A percentile compares a stretch with the other conserved stretches of the same genome.
Evolutionary conservation across 73 alveolate genomes (phyloP).

Genomic region (Blepharisma stoltei): DNA sequence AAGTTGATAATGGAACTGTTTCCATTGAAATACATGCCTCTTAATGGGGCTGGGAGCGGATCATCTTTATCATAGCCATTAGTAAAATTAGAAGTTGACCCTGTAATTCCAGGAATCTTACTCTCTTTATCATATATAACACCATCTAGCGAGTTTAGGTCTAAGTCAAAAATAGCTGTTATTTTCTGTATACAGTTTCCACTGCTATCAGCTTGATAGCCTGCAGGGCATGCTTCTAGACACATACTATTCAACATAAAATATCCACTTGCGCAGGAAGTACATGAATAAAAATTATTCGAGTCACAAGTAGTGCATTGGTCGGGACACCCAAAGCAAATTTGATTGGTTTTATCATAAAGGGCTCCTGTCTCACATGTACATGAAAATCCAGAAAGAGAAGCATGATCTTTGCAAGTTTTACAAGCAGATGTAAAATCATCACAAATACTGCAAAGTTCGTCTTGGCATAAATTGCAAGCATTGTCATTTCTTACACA

Average conservation of each 20-base stretch:
- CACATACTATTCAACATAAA: not conserved
- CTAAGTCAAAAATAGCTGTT: too few relatives aligned
- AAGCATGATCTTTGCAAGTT: not conserved
- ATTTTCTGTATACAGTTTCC: too few relatives aligned
- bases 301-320: too few relatives aligned
- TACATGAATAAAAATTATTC: not conserved
- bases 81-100: not conserved
- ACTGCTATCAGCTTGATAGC: not conserved
- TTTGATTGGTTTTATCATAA: too few relatives aligned
- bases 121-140: not conserved
- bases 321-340: too few relatives aligned
- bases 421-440: not conserved
- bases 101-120: constrained; percentile 21
- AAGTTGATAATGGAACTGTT: too few relatives aligned
- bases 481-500: not conserved
- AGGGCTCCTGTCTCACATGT: too few relatives aligned
- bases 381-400: too few relatives aligned
- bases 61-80: constrained; percentile 15
- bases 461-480: not conserved
- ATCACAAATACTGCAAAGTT: not conserved
- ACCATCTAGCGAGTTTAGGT: not conserved
- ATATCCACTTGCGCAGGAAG: not conserved
- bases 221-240: not conserved
- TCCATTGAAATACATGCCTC: constrained; percentile 11
- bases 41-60: constrained; percentile 1